Evolutionary conservation across 1,284 basidiomycete species (phyloP), one percentile per base, ranked within the genome.

Genomic region (Pseudozyma flocculosa): DNA sequence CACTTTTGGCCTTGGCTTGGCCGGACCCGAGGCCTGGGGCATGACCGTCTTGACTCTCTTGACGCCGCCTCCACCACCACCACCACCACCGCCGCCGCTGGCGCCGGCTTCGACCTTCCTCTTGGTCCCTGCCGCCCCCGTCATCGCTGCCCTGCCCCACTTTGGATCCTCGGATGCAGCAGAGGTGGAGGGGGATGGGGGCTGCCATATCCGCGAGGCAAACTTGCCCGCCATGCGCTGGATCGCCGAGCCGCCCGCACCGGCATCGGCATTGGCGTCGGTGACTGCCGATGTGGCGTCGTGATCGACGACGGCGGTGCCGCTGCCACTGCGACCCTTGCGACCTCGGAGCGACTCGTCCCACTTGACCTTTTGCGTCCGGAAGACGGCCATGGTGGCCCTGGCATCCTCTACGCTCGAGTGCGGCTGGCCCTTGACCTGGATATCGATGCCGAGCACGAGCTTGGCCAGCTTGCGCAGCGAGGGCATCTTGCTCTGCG

Each of bases 311-410:
- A n/a, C n/a, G n/a, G n/a, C n/a, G n/a, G n/a, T n/a, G n/a, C n/a
- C n/a, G n/a, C n/a, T n/a, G n/a, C 26, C 26, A 38, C 15, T 38
- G 15, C 7, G 4, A 4, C 37, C 5, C 19, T 17, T 38, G 5
- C 37, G 5, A 8, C 19, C 5, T 38, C 37, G 19, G 5, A 38
- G 8, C 15, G 37, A 21, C 15, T 63, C 23, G 54, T 97, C 92
- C 92, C 91, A 97, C 46, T 85, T 84, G 53, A 85, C 85, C 72
- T 89, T 88, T 77, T 94, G 84, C n/a, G 94, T 78, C 8, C 92
- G 83, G 79, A 90, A 98, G 22, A 97, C 81, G 0, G 91, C 93
- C 92, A 98, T 97, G 0, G 94, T 92, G 0, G 93, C 92, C 43
- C 92, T 83, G 2, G 94, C 93, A 76, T 98, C 93, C 22, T 87